Conservation (phyloP, 257 asterid species). For the Prunella vulgaris region DNA sequence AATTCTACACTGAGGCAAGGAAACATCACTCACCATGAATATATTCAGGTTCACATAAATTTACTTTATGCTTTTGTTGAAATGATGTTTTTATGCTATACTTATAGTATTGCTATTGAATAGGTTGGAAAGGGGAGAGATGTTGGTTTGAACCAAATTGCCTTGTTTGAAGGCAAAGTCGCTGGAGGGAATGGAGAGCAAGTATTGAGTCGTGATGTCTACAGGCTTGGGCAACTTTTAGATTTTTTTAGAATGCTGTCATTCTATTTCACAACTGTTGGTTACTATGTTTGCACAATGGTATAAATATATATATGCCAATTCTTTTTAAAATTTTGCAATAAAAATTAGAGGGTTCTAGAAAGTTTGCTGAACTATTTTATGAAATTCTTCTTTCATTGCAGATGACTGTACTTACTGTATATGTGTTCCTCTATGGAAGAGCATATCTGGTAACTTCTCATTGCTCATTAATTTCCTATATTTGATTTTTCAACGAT, state of each 20-base stretch:
- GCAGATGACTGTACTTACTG: constrained; percentile 99
- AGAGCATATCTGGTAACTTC: constrained; percentile 88
- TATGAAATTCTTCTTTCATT: constrained; percentile 18
- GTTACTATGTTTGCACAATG: constrained; percentile 97
- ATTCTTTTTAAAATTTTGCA: constrained; percentile 7
- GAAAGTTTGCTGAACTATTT: constrained; percentile 22
- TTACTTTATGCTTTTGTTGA: constrained; percentile 8
- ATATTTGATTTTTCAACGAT: neutral
- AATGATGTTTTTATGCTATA: constrained; percentile 2
- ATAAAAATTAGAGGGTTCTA: neutral
- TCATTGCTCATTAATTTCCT: constrained; percentile 5
- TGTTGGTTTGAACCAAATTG: constrained; percentile 97
- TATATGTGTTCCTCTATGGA: constrained; percentile 86
- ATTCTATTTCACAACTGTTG: constrained; percentile 92
- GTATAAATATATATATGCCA: constrained; percentile 33
- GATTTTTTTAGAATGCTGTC: constrained; percentile 97
- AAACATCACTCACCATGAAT: constrained; percentile 95
- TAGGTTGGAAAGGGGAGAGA: constrained; percentile 99
- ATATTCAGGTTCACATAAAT: constrained; percentile 52
- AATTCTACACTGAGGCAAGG: constrained; percentile 98
- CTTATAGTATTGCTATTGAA: constrained; percentile 22
- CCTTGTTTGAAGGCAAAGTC: constrained; percentile 96
- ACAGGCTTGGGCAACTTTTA: constrained; percentile 93
- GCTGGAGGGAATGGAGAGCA: constrained; percentile 99
- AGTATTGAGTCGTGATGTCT: constrained; percentile 95